phyloP scores from a whole-genome alignment of 805 yeast species.

The Nakazawaea wyomingensis region DNA sequence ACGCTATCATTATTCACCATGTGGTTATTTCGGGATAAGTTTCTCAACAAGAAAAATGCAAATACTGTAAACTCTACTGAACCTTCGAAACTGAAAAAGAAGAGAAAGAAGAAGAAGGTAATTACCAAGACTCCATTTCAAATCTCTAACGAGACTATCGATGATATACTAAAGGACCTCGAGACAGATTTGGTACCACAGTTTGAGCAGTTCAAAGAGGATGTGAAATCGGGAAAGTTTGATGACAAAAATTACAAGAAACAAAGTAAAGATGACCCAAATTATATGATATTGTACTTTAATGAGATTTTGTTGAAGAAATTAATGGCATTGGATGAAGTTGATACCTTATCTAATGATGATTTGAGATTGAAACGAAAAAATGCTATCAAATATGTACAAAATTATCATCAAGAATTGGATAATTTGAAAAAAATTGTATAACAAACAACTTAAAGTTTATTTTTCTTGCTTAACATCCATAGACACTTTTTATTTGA shows the following conservation, averaged over 20 bases:
- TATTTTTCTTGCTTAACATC: too few species aligned
- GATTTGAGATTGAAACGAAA: conserved; percentile 54
- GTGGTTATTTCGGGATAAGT: conserved; percentile 4
- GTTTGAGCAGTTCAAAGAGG: conserved; percentile 14
- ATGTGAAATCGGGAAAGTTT: conserved; percentile 3
- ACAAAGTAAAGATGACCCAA: conserved; percentile 8
- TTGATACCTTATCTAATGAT: conserved; percentile 46
- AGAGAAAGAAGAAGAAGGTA: conserved; percentile 8
- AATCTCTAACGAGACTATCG: not conserved
- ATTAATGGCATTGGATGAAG: conserved; percentile 59
- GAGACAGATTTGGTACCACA: conserved; percentile 1
- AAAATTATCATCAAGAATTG: conserved; percentile 49
- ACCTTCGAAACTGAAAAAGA: not conserved
- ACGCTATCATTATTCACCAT: conserved; percentile 6
- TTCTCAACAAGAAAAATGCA: not conserved
- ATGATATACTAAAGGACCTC: conserved; percentile 4
- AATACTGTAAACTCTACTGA: not conserved
- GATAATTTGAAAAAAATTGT: conserved; percentile 28
- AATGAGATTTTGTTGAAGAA: conserved; percentile 67
- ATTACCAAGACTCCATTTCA: conserved; percentile 3
- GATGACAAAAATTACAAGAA: conserved; percentile 6
- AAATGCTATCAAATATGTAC: conserved; percentile 54
- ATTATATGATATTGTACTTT: conserved; percentile 50
- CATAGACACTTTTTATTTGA: conserved; percentile 24
- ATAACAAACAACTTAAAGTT: too few species aligned